Base-by-base conservation (phyloP, 331 rosid genomes). In the Malus hybrid region DNA sequence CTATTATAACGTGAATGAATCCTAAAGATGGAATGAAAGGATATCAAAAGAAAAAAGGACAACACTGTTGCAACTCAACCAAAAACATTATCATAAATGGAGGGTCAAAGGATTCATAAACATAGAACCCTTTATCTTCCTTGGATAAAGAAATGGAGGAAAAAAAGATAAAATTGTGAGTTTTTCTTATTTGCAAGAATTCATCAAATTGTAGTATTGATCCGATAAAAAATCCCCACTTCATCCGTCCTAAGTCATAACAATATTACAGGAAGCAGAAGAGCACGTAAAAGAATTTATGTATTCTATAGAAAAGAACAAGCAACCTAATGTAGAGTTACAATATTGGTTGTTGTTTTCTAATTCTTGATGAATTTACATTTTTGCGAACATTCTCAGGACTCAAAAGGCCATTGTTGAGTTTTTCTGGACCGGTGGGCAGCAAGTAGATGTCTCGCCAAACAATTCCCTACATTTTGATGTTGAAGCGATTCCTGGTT, bases 401-500 rank as follows among this genome's bases (percentile, higher is more conserved):
- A 14, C 88, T 83, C 83, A 83, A 62, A 90, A 77, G 88, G 99
- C 96, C 77, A 88, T 92, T 71, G 81, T 87, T 71, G 96, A 94
- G 44, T 91, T 82, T 86, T 90, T 82, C 69, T 94, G 97, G 99
- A 87, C 86, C 62, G 97, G 97, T 65, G 95, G 95, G 72, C 85
- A 86, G 76, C 87, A 87, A 74, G 71, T 84, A 50, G 61, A 75
- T 78, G 69, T 61, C 76, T 70, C 18, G 70, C 50, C 87, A 71
- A 81, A 80, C 72, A 33, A 73, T 73, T 85, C 84, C 52, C 73
- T 74, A 48, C 52, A 79, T 68, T 73, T 74, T 81, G 64, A 78
- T 74, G 39, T 34, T 65, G 85, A 84, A 76, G 83, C 73, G 26
- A 26, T 63, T 87, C 76, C 83, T 68, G 70, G 82, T 68, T 73